Evolutionary conservation across 768 basidiomycete species (phyloP), one percentile per base, ranked within the genome.

Genomic region (Naganishia onofrii): DNA sequence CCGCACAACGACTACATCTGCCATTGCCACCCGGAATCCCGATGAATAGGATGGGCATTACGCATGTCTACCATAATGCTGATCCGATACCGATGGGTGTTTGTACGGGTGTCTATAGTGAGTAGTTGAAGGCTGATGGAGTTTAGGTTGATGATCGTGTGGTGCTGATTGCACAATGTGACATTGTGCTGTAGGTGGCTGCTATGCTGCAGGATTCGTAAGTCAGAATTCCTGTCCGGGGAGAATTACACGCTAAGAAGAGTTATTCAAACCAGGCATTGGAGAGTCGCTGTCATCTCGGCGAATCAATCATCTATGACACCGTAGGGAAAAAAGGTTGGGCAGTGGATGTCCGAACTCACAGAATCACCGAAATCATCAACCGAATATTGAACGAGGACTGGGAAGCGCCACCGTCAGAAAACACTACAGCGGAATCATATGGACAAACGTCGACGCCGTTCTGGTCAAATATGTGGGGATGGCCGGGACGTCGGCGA

Each of bases 61-160:
- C 89, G 0, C 92, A 97, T 76, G 84, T 97, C 9, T 95, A 90
- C 76, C 90, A 97, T 77, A 97, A 90, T 0, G 94, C 89, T 26
- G 95, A 98, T 84, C 94, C 94, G 0, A 91, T 97, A 42, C 86
- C 94, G 3, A 90, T 90, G 74, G 81, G 81, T 8, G 72, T 74
- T 17, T 82, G 81, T 71, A 81, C 79, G 15, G 80, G 80, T 26
- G 68, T 75, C 23, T 80, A 79, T 66, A 70, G 72, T 74, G 23
- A 66, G 55, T 60, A 52, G 12, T 53, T 58, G 32, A 28, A 10
- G 42, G 2, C 15, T 23, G 0, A 29, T n/a, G 31, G 17, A 26
- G 36, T n/a, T 23, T n/a, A 21, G 17, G 29, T 3, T 38, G 6
- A 38, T 3, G 15, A 2, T 13, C 54, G 52, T 65, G 56, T 48